phyloP scores from a whole-genome alignment of 305 asterid species.

The Andrographis paniculata region DNA sequence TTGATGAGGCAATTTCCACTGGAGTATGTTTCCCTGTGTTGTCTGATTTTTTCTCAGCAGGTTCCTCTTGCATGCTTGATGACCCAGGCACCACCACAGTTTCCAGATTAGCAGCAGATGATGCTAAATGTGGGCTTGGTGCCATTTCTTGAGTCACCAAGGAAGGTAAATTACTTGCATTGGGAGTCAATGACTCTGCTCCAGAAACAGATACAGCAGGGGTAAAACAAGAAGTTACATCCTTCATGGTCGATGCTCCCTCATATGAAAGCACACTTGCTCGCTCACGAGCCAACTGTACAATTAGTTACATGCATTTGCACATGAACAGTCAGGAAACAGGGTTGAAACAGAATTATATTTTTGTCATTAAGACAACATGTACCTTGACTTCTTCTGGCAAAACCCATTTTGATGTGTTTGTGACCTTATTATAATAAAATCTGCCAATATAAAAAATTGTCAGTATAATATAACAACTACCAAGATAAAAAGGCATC shows the following conservation, averaged over 20 bases:
- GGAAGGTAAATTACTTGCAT: conserved; percentile 29
- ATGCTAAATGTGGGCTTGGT: conserved; percentile 51
- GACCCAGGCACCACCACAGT: conserved; percentile 32
- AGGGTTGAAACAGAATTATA: conserved; percentile 11
- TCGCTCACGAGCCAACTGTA: conserved; percentile 80
- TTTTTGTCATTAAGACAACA: conserved; percentile 19
- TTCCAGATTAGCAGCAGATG: conserved; percentile 38
- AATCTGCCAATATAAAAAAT: conserved; percentile 32
- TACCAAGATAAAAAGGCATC: conserved; percentile 15
- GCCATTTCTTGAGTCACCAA: conserved; percentile 26
- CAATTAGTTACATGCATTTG: conserved; percentile 15
- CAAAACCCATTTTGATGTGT: conserved; percentile 69
- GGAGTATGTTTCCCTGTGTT: conserved; percentile 31
- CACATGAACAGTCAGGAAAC: conserved; percentile 15
- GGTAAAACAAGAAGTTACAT: conserved; percentile 28
- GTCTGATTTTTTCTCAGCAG: conserved; percentile 31
- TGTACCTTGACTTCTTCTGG: conserved; percentile 89
- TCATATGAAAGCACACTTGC: conserved; percentile 26
- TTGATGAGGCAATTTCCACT: conserved; percentile 27
- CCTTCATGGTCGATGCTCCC: conserved; percentile 33
- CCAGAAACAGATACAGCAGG: conserved; percentile 38
- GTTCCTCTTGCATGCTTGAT: conserved; percentile 37
- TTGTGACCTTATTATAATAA: conserved; percentile 64
- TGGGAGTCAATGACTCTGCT: conserved; percentile 31
- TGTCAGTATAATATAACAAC: conserved; percentile 19